These are phyloP conservation scores for Microthlaspi erraticum DNA, from an alignment of 345 rosid genomes.

Conservation along the genomic window DNA sequence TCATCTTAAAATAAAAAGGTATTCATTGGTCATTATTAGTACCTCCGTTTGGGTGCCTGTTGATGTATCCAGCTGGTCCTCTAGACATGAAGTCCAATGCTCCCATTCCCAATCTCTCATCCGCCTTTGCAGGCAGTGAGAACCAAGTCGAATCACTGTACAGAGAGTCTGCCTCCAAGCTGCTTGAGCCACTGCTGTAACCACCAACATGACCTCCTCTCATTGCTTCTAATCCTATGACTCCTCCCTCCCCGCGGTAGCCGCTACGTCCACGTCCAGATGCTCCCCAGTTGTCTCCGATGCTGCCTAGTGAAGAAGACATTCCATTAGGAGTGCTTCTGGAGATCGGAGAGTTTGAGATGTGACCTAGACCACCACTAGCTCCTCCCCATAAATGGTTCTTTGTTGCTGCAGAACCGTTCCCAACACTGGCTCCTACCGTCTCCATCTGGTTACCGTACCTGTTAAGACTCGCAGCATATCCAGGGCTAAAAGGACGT, in stretches of 20 bases:
- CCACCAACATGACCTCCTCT: conserved; percentile 42
- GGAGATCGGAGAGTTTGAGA: conserved; percentile 55
- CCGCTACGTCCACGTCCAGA: conserved; percentile 40
- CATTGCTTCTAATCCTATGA: conserved; percentile 44
- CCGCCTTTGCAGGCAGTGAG: conserved; percentile 40
- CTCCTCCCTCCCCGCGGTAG: conserved; percentile 42
- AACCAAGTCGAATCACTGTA: conserved; percentile 46
- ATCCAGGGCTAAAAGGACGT: conserved; percentile 60
- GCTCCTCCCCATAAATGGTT: conserved; percentile 79
- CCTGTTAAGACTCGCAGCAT: conserved; percentile 54
- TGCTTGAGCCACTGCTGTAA: conserved; percentile 38
- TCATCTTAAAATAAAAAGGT: not conserved
- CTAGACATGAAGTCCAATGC: conserved; percentile 48
- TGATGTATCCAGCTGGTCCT: conserved; percentile 45
- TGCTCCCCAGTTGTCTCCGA: conserved; percentile 65
- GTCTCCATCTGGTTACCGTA: conserved; percentile 51
- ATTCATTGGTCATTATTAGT: not conserved
- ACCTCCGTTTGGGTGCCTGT: conserved; percentile 48
- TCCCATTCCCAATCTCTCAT: conserved; percentile 45
- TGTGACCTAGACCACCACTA: conserved; percentile 51
- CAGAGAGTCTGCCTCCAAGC: conserved; percentile 41
- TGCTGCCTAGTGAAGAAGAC: conserved; percentile 57
- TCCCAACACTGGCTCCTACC: conserved; percentile 53
- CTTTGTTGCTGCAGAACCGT: conserved; percentile 50
- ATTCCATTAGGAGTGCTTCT: conserved; percentile 53